phyloP scores from a whole-genome alignment of 2,329 filamentous ascomycete genomes.

The Fusarium abutilonis region DNA sequence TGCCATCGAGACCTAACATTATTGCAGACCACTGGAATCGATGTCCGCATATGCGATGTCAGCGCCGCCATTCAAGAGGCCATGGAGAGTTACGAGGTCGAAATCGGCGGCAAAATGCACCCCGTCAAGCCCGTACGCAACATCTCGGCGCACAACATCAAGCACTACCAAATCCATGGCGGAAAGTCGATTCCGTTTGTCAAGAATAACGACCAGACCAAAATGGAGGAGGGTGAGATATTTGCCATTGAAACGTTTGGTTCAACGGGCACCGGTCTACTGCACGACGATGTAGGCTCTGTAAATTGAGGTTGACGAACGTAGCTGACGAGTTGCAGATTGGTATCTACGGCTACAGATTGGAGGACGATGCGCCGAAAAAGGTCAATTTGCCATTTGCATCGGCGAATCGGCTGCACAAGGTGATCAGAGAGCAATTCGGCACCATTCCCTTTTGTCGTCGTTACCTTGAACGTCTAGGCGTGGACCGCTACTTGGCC shows the following conservation, averaged over 20 bases:
- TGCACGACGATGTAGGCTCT: constrained; percentile 75
- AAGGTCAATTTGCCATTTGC: constrained; percentile 54
- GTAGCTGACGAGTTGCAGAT: constrained; percentile 44
- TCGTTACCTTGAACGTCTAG: constrained; percentile 71
- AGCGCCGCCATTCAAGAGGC: constrained; percentile 83
- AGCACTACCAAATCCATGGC: constrained; percentile 86
- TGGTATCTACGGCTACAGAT: constrained; percentile 64
- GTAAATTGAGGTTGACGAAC: accelerated
- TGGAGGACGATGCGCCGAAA: constrained; percentile 51
- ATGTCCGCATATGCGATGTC: constrained; percentile 85
- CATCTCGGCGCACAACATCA: constrained; percentile 85
- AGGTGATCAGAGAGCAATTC: constrained; percentile 70
- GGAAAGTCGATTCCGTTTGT: constrained; percentile 91
- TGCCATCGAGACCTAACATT: constrained; percentile 3
- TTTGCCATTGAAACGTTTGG: constrained; percentile 96
- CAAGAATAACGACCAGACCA: constrained; percentile 82
- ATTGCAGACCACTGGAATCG: constrained; percentile 73
- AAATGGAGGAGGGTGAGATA: constrained; percentile 94
- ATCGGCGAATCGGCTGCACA: constrained; percentile 66
- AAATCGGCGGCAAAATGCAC: constrained; percentile 78
- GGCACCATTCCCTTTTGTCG: constrained; percentile 69
- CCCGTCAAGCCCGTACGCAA: constrained; percentile 84
- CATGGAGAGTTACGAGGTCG: constrained; percentile 91
- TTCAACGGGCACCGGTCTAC: constrained; percentile 84
- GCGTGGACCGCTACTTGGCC: constrained; percentile 66